Evolutionary conservation across 306 rosid genomes (phyloP).

Genomic region (Medicago arabica): DNA sequence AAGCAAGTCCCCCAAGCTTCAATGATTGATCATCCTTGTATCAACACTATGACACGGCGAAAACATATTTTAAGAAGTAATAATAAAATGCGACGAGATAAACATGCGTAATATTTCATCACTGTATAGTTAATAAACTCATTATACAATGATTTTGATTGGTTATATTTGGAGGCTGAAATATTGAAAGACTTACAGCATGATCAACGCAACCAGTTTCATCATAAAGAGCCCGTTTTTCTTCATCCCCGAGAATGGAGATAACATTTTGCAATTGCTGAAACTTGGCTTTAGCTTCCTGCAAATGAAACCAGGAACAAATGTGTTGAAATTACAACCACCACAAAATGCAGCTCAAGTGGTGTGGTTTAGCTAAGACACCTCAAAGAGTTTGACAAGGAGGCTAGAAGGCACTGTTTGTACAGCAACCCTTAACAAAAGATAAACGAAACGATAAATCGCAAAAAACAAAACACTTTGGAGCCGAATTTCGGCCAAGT

Average conservation of each 20-base stretch:
- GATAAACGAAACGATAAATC: no score
- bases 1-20: no score
- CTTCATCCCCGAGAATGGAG: conserved; percentile 89
- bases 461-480: no score
- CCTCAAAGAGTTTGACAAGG: not conserved
- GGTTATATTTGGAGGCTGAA: not conserved
- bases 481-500: no score
- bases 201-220: conserved; percentile 90
- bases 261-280: conserved; percentile 88
- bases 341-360: not conserved
- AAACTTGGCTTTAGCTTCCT: conserved; percentile 86
- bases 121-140: no score
- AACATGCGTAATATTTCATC: not conserved
- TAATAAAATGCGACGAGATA: no score
- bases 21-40: not conserved
- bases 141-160: no score
- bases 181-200: conserved; percentile 61
- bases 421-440: no score
- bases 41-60: not conserved
- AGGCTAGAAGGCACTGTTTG: not conserved
- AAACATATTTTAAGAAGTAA: no score
- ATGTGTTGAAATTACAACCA: conserved; percentile 22
- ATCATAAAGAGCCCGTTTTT: conserved; percentile 81
- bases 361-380: not conserved
- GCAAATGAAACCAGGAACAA: conserved; percentile 15